Evolutionary conservation across 2,329 filamentous ascomycete species (phyloP), one percentile per base, ranked within the genome.

Genomic region (Cordyceps tenuipes): DNA sequence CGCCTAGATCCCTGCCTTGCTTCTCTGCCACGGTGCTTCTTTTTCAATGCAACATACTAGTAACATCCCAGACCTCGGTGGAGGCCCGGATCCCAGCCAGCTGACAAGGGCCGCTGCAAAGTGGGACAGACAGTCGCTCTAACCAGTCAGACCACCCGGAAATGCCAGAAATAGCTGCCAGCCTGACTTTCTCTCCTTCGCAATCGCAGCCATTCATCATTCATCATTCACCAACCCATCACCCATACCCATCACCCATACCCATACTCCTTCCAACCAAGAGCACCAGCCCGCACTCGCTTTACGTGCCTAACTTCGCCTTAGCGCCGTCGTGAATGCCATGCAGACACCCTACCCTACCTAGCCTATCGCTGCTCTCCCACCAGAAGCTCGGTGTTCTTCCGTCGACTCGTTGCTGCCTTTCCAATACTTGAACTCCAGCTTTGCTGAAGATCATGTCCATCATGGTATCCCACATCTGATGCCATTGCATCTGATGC

Each of bases 51-150:
- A 15, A 43, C 31, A 36, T 7, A n/a, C n/a, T n/a, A n/a, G n/a
- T n/a, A 41, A 58, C 19, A 44, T 12, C 34, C 39, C 4, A 44
- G 55, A 26, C 47, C 17, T 51, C 34, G 47, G 55, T 51, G 55
- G 55, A 58, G 55, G 31, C 10, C 6, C 12, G 23, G 50, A 51
- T 47, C 55, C 46, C 55, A 51, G 55, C 55, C 55, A 58, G 55
- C 55, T 51, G 46, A 58, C 55, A 58, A 39, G 55, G 47, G 36
- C 23, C 21, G 47, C 47, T 39, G 55, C 23, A 17, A 58, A 50
- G 47, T 57, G 55, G 46, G 46, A 43, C 46, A 34, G 29, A 29
- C 29, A 1, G 29, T 29, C 29, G 29, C 29, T 29, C 46, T 34
- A 34, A 29, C 44, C 54, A 56, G 41, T 39, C 26, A 48, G n/a